Evolutionary conservation across 805 yeast genomes (phyloP), one percentile per base, ranked within the genome.

Genomic region (Barnettozyma populi): DNA sequence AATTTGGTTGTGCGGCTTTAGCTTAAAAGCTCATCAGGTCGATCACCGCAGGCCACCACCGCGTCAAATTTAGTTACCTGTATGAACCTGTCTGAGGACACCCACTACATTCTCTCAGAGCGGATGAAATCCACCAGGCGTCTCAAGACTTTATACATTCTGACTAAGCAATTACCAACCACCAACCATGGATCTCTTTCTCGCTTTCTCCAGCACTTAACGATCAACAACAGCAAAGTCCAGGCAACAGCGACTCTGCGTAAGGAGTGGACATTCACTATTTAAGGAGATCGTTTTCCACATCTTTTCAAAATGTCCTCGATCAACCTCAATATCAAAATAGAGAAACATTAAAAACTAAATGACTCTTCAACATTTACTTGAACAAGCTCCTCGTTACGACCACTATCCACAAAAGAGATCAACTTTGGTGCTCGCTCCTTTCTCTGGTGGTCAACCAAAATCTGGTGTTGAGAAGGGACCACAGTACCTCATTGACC

Each of bases 371-470:
- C 37, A 35, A 35, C 32, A 29, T 13, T 16, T 29, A 29, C 27
- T 37, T 21, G 29, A 37, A 14, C 31, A 20, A 5, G 20, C 46
- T 52, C 60, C 69, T 45, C 53, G 68, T 41, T 85, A 73, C 72
- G 78, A 80, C 51, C 80, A 71, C 61, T 76, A 76, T 59, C 73
- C 78, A 43, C 61, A 71, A 43, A 79, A 73, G 57, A 71, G 77
- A 45, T 78, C 82, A 34, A 76, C 89, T n/a, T 71, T 92, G 46
- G 79, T 94, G 51, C 73, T 83, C 18, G 97, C 97, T 0, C 98
- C 98, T 45, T 94, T 92, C 68, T 80, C 90, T 34, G 98, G 97
- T 21, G 99, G 99, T 52, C 99, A 92, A 67, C 90, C 89, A 36
- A 87, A 88, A 62, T 77, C 82, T 21, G 99, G 99, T 53, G 97